Evolutionary conservation across 768 basidiomycete species (phyloP).

Genomic region (Termitomyces sp.): DNA sequence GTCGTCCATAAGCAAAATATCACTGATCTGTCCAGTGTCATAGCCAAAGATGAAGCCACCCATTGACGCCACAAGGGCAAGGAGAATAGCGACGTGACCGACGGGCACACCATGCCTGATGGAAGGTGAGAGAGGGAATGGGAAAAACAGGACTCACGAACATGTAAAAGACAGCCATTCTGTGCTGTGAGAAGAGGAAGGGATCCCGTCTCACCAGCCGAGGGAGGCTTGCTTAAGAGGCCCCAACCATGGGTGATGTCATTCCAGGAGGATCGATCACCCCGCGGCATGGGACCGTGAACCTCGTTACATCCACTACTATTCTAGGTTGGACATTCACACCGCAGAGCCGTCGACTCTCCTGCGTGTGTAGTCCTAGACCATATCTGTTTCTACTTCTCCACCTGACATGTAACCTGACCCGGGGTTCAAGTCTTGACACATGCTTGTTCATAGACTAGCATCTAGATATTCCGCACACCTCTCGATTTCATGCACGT

Average conservation of each 20-base stretch:
- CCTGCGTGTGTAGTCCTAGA: neutral
- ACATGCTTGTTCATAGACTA: neutral
- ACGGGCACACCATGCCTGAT: conserved; percentile 54
- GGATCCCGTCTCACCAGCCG: neutral
- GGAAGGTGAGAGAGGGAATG: neutral
- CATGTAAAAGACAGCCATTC: conserved; percentile 17
- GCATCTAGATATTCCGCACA: neutral
- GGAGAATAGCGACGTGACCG: conserved; percentile 55
- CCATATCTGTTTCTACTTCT: neutral
- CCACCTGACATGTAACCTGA: neutral
- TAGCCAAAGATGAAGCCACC: conserved; percentile 68
- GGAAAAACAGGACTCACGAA: neutral
- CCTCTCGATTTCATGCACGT: too few species aligned
- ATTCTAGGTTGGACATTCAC: neutral
- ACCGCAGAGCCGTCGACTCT: neutral
- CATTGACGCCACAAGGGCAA: conserved; percentile 65
- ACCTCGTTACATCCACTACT: too few species aligned
- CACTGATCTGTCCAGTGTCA: conserved; percentile 75
- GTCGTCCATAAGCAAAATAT: conserved; percentile 69
- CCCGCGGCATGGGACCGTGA: neutral
- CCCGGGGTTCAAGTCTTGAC: neutral
- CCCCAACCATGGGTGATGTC: conserved; percentile 7
- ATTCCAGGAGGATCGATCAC: neutral
- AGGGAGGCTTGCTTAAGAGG: neutral
- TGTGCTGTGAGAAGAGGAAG: neutral